Base-by-base conservation (phyloP, 164 flowering plant species). In the Dillenia suffruticosa region DNA sequence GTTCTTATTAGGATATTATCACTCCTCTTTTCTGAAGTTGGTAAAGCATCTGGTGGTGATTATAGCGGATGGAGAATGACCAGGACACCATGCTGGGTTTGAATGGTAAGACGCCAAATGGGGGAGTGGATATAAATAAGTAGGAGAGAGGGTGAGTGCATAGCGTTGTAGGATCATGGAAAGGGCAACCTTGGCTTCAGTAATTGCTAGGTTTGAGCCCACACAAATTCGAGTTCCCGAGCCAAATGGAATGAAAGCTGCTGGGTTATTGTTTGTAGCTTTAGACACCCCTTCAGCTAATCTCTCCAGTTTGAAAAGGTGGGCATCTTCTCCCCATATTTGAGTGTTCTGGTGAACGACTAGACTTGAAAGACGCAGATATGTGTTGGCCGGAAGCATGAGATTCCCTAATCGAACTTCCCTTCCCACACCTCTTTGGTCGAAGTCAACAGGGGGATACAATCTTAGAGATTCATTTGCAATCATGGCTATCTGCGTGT, bases 321-420 rank as follows among this genome's bases (percentile, higher is more conserved):
- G 57, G 1, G 51, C 58, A 44, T 63, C 66, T 15, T 53, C 51
- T 50, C 66, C 66, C 66, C 66, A 63, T 22, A 22, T 13, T 44
- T 63, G 9, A 7, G 22, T 6, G 48, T 63, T 43, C 7, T 10
- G 40, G n/a, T 63, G 66, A 8, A 54, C 16, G 15, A 51, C 51
- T 1, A 54, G 19, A 1, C 1, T 12, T 44, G 66, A 51, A n/a
- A 53, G 4, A 12, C 8, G 5, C 2, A 63, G 3, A 3, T 54
- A 13, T 9, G n/a, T 54, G 12, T 46, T 22, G 0, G 24, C 43
- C 1, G 66, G 66, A 32, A 63, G 16, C 12, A 9, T 44, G 10
- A n/a, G 19, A 9, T 63, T 17, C n/a, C 66, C 59, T 4, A 54
- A 15, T 14, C 9, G 43, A 0, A 13, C n/a, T 46, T 44, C 56